Evolutionary conservation across 345 rosid species (phyloP), one percentile per base, ranked within the genome.

Genomic region (Gossypium anomalum): DNA sequence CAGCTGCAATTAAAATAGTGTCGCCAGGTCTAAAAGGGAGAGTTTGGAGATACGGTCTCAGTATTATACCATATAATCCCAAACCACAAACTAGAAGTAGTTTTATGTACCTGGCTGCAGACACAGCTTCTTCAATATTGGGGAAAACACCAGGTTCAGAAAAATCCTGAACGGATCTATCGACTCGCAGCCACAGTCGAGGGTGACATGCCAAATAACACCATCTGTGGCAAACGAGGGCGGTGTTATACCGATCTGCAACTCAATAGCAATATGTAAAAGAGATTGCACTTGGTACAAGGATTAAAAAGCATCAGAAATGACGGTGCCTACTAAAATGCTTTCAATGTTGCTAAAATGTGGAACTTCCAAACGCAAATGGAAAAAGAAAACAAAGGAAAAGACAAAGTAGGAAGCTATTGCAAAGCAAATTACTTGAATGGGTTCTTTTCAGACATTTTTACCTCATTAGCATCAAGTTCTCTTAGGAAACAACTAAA

Each of bases 221-320:
- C 99, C 99, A 95, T 95, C 98, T 95, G 94, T 90, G 94, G 97
- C 97, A 93, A 90, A 93, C 97, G 86, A 93, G 97, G 86, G 99
- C 97, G 75, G 97, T 86, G 90, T 92, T 94, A 91, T 94, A 90
- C 89, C 98, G 89, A 94, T 94, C 98, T 94, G 98, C 97, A 92
- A 82, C 91, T 86, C 91, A 89, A 73, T 78, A 81, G 75, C 52
- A 76, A 59, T 68, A 76, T 47, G 74, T 76, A 67, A 68, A 27
- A 76, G 74, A 60, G 67, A 76, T 45, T 2, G 43, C 51, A 77
- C 48, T 70, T n/a, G 80, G 25, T 76, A 44, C 53, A 60, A 63
- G 64, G 64, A 62, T 60, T 14, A 60, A 63, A 65, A 72, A 2
- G 38, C 70, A 59, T 29, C 51, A 47, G 7, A n/a, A 27, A 58